These are phyloP conservation scores for Suillus brevipes DNA, from an alignment of 768 basidiomycete genomes.

Conservation along the genomic window DNA sequence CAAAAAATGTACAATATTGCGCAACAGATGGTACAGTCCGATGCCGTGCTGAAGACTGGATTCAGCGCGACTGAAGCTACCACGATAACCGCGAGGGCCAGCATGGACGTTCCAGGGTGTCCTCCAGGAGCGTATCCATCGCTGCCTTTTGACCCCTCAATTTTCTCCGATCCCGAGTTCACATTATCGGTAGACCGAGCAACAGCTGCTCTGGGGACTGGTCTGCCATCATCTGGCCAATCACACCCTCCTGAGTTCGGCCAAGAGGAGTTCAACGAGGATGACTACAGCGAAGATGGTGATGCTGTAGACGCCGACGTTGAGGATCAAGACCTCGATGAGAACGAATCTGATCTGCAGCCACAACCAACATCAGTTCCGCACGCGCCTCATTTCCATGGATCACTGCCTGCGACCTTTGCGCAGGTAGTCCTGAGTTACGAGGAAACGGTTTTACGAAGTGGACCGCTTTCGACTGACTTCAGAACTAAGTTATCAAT, in stretches of 20 bases:
- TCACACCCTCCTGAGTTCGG: conserved; percentile 38
- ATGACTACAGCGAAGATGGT: conserved; percentile 49
- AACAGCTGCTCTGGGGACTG: conserved; percentile 34
- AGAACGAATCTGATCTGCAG: conserved; percentile 30
- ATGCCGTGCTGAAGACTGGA: conserved; percentile 37
- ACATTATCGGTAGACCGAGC: conserved; percentile 51
- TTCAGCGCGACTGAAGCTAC: conserved; percentile 33
- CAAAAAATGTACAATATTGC: conserved; percentile 69
- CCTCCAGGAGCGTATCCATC: conserved; percentile 43
- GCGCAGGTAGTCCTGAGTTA: conserved; percentile 44
- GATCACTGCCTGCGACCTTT: conserved; percentile 26
- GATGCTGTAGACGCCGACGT: conserved; percentile 45
- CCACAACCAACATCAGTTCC: conserved; percentile 21
- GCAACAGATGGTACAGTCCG: conserved; percentile 60
- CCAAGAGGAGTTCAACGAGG: conserved; percentile 37
- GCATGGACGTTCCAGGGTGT: conserved; percentile 36
- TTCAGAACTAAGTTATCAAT: conserved; percentile 31
- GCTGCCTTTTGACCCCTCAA: conserved; percentile 50
- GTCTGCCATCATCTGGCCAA: conserved; percentile 31
- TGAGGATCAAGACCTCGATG: conserved; percentile 38
- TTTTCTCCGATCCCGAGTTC: conserved; percentile 56
- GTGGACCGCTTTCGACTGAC: conserved; percentile 16
- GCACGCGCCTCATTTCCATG: conserved; percentile 16
- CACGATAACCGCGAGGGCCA: conserved; percentile 13
- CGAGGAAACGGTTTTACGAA: conserved; percentile 31